Evolutionary conservation across 495 filamentous ascomycete species (phyloP), one percentile per base, ranked within the genome.

Genomic region (Tirmania nivea): DNA sequence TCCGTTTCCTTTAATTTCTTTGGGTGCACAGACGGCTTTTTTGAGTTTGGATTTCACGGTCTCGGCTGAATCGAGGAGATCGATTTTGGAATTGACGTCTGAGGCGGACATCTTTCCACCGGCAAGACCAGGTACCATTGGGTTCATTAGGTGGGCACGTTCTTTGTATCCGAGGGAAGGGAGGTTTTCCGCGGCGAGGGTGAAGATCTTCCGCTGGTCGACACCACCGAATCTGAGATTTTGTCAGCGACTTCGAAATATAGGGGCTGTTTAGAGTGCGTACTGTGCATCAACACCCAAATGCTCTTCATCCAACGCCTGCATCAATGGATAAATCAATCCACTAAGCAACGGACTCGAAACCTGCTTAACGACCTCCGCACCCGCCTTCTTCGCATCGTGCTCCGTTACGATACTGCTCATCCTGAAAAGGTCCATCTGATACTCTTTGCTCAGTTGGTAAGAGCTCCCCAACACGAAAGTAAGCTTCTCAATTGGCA

Each of bases 141-240:
- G 75, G 60, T 85, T 94, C 73, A 95, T 83, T 49, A 94, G 60
- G 68, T 95, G 89, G 31, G 85, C 85, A 39, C 87, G 76, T 63
- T 81, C 71, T 52, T 73, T 73, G 68, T 82, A 87, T 6, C 78
- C 80, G 35, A 89, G 65, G 63, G 73, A 75, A 0, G 81, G 80
- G n/a, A 89, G 66, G 55, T 75, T 73, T 59, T 88, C 84, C 34
- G 82, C 80, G 0, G 87, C 86, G 8, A 82, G 68, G 9, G 76
- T 76, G 60, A 96, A 97, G 34, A 96, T 76, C 65, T 97, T 97
- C 35, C 89, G 69, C 71, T 95, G 88, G 58, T 94, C 88, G 4
- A 90, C 72, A 49, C 80, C 78, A 9, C 82, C 82, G 49, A 80
- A 45, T 45, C 39, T 45, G 9, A 4, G 39, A 8, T 1, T 45